Evolutionary conservation across 1,139 yeast species (phyloP), one percentile per base, ranked within the genome.

Genomic region (Kodamaea alishanica): DNA sequence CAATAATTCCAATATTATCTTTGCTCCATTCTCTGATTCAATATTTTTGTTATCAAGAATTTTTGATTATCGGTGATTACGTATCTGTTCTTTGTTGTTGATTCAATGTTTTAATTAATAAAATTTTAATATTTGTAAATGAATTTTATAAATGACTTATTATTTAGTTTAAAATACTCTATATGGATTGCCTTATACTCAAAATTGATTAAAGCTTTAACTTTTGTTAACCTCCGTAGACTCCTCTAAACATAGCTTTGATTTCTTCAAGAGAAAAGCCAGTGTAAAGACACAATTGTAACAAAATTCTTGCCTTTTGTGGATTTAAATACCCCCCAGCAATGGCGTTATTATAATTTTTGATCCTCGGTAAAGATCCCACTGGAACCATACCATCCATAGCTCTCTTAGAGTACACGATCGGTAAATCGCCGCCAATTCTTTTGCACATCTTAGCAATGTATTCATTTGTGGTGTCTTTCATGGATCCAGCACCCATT

Each of bases 281-380:
- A 30, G 67, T 65, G 41, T 68, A 60, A 35, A 81, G 61, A 51
- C 85, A 78, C 45, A 81, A 64, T 51, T 81, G 87, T 34, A 81
- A 58, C 37, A 81, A 59, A 12, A 81, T 70, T 52, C 87, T 67
- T 30, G 81, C 70, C 60, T 81, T 81, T 51, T 79, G 86, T 6
- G 88, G 87, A 48, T 79, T 81, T 47, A 81, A 61, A 47, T 79
- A 79, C 3, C 88, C 88, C 42, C 83, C 75, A 1, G 87, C 84
- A 42, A 81, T 63, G 9, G 67, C 65, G 39, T 44, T 38, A 8
- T 26, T 32, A 15, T 33, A 28, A 12, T 30, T 60, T 28, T 51
- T 54, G 8, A 52, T 47, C 24, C 49, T 59, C 27, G 79, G 79
- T 39, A 75, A 50, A 27, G 71, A 67, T 1, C 73, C 75, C n/a